Evolutionary conservation across 1,139 yeast genomes (phyloP).

Genomic region (Geotrichum citri-aurantii): DNA sequence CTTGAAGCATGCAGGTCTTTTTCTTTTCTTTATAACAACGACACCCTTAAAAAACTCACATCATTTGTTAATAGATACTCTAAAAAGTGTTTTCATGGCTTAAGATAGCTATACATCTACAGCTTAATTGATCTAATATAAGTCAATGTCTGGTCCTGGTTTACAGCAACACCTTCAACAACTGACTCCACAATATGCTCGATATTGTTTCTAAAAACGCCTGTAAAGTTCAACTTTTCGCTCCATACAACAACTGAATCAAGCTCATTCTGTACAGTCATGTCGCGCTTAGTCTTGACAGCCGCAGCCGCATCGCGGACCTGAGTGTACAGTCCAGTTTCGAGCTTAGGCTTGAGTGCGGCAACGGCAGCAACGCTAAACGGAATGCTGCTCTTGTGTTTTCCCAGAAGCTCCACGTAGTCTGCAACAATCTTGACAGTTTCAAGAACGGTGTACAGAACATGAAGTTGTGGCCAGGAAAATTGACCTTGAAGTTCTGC

Average conservation of each 20-base stretch:
- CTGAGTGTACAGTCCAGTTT: slow-evolving; percentile 12
- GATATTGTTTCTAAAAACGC: background rate
- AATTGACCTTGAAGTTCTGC: background rate
- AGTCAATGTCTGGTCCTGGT: slow-evolving; percentile 15
- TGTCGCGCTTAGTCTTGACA: slow-evolving; percentile 21
- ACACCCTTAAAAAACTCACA: background rate
- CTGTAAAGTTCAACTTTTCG: slow-evolving; percentile 20
- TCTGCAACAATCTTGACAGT: slow-evolving; percentile 27
- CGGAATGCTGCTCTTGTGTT: slow-evolving; percentile 22
- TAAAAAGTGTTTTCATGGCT: background rate
- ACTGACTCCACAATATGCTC: slow-evolving; percentile 24
- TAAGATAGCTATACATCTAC: background rate
- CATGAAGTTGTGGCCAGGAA: slow-evolving; percentile 32
- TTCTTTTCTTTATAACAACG: background rate
- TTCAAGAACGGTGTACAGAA: slow-evolving; percentile 30
- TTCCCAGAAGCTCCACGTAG: slow-evolving; percentile 23
- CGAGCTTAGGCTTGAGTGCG: slow-evolving; percentile 12
- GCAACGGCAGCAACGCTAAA: slow-evolving; percentile 16
- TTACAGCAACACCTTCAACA: slow-evolving; percentile 22
- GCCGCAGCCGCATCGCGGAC: slow-evolving; percentile 22
- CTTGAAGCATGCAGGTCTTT: no score
- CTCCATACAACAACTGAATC: slow-evolving; percentile 26
- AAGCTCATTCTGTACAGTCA: slow-evolving; percentile 15
- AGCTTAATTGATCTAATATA: slow-evolving; percentile 9
- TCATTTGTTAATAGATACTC: background rate